Percentiles rank a stretch among this genome's conserved stretches.
Conservation (phyloP, 352 stramenopile species). For the Phytophthora crassamura region DNA sequence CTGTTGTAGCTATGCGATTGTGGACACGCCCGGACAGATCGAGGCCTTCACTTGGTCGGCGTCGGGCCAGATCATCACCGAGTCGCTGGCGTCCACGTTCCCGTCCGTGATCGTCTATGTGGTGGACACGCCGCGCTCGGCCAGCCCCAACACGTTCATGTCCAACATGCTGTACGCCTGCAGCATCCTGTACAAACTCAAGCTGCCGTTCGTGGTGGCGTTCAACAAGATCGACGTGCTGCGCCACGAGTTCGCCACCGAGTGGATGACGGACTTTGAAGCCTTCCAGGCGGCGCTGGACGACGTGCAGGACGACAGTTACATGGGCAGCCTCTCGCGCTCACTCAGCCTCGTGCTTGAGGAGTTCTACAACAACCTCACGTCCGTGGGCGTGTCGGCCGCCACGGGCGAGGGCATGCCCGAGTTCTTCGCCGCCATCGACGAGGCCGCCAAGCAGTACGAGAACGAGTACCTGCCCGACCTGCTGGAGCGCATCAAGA, state of each 20-base stretch:
- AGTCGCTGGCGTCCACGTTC: conserved; percentile 96
- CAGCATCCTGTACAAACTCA: conserved; percentile 98
- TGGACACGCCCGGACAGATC: conserved; percentile 99
- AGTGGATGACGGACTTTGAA: conserved; percentile 99
- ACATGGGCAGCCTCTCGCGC: conserved; percentile 93
- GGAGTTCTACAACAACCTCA: conserved; percentile 96
- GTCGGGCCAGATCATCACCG: conserved; percentile 98
- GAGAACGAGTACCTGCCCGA: conserved; percentile 90
- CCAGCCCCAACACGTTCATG: conserved; percentile 99
- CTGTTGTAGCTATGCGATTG: conserved; percentile 91
- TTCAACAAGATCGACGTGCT: conserved; percentile 99
- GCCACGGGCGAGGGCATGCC: conserved; percentile 96
- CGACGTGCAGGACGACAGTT: conserved; percentile 88
- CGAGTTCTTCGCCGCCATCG: conserved; percentile 93
- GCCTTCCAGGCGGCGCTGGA: conserved; percentile 97
- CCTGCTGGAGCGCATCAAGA: conserved; percentile 69
- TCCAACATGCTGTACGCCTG: conserved; percentile 99
- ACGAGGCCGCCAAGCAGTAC: conserved; percentile 87
- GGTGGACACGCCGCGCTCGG: conserved; percentile 97
- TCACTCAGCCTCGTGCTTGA: conserved; percentile 90
- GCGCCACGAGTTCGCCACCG: conserved; percentile 93
- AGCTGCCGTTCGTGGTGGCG: conserved; percentile 96
- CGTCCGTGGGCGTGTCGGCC: conserved; percentile 94
- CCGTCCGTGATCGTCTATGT: conserved; percentile 98
- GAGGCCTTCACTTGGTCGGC: conserved; percentile 99